phyloP scores from a whole-genome alignment of 371 early-diverging fungal genomes.

The Mucor circinelloides region DNA sequence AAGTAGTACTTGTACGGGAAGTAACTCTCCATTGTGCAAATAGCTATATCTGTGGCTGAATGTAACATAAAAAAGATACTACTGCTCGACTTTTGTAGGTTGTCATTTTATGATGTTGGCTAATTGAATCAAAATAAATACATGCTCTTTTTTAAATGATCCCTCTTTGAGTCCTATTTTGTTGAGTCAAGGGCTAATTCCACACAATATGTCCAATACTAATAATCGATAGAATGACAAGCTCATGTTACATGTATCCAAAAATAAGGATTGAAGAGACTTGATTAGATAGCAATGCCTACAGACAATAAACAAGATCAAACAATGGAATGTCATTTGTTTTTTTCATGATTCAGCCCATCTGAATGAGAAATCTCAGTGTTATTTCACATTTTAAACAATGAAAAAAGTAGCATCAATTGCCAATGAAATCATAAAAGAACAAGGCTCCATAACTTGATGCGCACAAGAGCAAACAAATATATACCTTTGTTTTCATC shows the following conservation, averaged over 20 bases:
- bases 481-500: background rate
- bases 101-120: no score
- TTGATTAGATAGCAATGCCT: background rate
- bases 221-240: background rate
- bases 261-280: background rate
- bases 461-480: background rate
- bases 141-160: no score
- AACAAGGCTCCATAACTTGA: background rate
- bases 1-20: no score
- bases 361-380: background rate
- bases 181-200: no score
- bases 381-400: background rate
- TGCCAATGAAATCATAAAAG: background rate
- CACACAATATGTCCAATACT: background rate
- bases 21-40: no score
- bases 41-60: no score
- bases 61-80: no score
- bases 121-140: no score
- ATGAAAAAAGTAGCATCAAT: background rate
- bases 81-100: no score
- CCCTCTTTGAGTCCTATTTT: no score
- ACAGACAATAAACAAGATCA: background rate
- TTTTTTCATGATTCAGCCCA: background rate
- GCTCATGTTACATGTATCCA: background rate
- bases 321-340: background rate